Evolutionary conservation across 257 asterid genomes (phyloP), one percentile per base, ranked within the genome.

Genomic region (Primulina eburnea): DNA sequence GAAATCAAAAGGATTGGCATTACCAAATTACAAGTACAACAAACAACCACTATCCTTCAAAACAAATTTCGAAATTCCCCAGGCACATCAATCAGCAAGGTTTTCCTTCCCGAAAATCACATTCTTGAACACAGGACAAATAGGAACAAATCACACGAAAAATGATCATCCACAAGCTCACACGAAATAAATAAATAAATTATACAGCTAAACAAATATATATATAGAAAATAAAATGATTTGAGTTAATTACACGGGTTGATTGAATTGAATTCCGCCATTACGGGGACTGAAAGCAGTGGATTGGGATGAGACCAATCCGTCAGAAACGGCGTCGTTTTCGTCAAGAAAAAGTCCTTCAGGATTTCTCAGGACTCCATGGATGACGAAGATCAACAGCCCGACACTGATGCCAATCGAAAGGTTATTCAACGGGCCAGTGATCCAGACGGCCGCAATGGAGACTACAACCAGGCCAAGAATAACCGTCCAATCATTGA

Each of bases 331-430:
- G 81, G 92, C 96, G 32, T 81, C 89, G 75, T 80, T 67, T 68
- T 88, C 92, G 71, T 92, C 96, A 9, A 89, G 85, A 69, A 83
- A 89, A 34, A 86, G 76, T 1, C 89, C 96, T 50, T 90, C 92
- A 0, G 94, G 76, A 68, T 84, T 84, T 63, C 94, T 92, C 78
- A 85, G 68, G 0, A 83, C 77, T 26, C 89, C 97, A 65, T 90
- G 96, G 43, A 81, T 64, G 16, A 68, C 67, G 4, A 82, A 53
- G 29, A 85, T 61, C 65, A 85, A 32, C 17, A 86, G 66, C 62
- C 98, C 97, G 9, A 75, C 64, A 40, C 76, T 77, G 58, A 85
- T 73, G 30, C 97, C 96, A 11, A 84, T 79, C 18, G 87, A 76
- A 8, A 92, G 71, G 64, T 76, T 80, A 64, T 57, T 79, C 59